Conservation (phyloP, 1,284 basidiomycete genomes). For the Ganoderma sinense region DNA sequence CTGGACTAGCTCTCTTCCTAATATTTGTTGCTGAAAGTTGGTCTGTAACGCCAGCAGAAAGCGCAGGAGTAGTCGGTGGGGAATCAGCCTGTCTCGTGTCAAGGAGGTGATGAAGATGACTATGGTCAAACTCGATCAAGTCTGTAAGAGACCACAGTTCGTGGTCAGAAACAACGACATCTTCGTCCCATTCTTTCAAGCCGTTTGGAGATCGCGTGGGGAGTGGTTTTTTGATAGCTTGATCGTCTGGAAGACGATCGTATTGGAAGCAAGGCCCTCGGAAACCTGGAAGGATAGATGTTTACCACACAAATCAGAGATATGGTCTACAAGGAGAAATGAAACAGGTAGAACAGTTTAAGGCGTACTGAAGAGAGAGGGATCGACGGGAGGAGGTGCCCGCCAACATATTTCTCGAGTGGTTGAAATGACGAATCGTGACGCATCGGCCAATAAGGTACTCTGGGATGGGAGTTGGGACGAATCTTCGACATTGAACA, state of each 20-base stretch:
- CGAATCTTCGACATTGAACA: neutral
- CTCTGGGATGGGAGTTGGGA: neutral
- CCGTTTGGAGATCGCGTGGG: neutral
- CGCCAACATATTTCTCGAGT: neutral
- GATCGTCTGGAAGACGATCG: neutral
- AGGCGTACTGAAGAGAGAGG: neutral
- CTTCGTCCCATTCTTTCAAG: conserved; percentile 25
- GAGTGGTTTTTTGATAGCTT: too few species aligned
- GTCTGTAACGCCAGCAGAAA: too few species aligned
- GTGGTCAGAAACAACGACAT: conserved; percentile 8
- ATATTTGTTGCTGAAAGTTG: neutral
- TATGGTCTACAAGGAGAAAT: neutral
- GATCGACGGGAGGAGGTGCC: neutral
- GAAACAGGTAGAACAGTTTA: too few species aligned
- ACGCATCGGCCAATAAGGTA: neutral
- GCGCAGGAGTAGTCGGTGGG: neutral
- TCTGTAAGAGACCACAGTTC: conserved; percentile 26
- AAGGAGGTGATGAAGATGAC: conserved; percentile 12
- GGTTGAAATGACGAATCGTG: neutral
- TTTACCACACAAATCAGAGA: neutral
- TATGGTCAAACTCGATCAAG: conserved; percentile 32
- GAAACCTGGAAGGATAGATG: neutral
- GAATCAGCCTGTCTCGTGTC: neutral
- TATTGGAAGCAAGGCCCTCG: conserved; percentile 2
- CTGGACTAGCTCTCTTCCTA: neutral